These are phyloP conservation scores for Hortiboletus flavorubellus DNA, from an alignment of 768 basidiomycete genomes.

Conservation along the genomic window DNA sequence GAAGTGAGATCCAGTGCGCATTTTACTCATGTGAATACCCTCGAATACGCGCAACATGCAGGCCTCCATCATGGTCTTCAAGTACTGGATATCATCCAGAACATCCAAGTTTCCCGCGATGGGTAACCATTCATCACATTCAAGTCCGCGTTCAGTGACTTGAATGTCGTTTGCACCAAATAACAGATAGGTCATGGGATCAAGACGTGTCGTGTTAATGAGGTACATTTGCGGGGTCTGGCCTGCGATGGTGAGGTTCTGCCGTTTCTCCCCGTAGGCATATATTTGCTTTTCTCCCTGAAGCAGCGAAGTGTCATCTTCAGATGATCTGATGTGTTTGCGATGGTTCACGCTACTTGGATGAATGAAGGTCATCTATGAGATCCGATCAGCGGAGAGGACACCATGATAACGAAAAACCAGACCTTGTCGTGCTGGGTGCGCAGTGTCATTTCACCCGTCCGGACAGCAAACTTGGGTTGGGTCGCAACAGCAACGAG, in stretches of 20 bases:
- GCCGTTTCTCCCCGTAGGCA: slow-evolving; percentile 81
- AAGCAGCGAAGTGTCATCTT: slow-evolving; percentile 14
- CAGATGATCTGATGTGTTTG: slow-evolving; percentile 38
- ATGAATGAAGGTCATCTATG: slow-evolving; percentile 73
- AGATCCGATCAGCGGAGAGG: slow-evolving; percentile 7
- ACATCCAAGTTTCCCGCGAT: slow-evolving; percentile 69
- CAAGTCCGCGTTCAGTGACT: slow-evolving; percentile 67
- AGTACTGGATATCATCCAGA: slow-evolving; percentile 76
- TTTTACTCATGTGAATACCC: slow-evolving; percentile 55
- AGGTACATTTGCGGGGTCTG: slow-evolving; percentile 62
- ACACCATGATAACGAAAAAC: slow-evolving; percentile 4
- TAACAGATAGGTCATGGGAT: slow-evolving; percentile 85
- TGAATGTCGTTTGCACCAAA: slow-evolving; percentile 83
- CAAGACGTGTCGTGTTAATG: slow-evolving; percentile 78
- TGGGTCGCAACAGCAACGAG: slow-evolving; percentile 83
- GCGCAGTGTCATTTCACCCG: slow-evolving; percentile 61
- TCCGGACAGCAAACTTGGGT: slow-evolving; percentile 86
- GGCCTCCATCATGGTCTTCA: slow-evolving; percentile 76
- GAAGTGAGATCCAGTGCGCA: slow-evolving; percentile 26
- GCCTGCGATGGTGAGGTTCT: slow-evolving; percentile 56
- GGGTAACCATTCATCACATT: slow-evolving; percentile 90
- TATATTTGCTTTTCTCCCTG: slow-evolving; percentile 67
- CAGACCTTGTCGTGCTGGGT: slow-evolving; percentile 83
- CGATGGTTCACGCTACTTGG: slow-evolving; percentile 83
- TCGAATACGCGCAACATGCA: slow-evolving; percentile 91